Evolutionary conservation across 2,329 filamentous ascomycete species (phyloP).

Genomic region (Aspergillus sp.): DNA sequence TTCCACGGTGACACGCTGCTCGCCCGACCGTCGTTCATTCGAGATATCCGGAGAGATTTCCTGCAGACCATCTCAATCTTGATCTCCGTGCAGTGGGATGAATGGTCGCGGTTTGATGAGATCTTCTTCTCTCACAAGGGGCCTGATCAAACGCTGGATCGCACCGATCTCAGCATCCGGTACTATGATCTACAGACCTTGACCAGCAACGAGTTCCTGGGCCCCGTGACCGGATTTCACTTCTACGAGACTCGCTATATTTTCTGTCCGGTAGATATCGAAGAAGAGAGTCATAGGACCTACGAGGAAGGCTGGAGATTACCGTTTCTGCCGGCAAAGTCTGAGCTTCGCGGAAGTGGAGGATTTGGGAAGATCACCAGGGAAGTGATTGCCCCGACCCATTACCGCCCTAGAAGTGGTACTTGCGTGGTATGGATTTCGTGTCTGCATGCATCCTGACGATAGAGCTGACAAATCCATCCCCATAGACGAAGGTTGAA

Average conservation of each 20-base stretch:
- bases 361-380: slow-evolving; percentile 10
- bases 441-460: neutral
- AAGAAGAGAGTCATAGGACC: slow-evolving; percentile 7
- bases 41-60: neutral
- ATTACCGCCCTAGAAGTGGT: neutral
- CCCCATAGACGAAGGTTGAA: slow-evolving; percentile 1
- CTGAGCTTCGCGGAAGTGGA: neutral
- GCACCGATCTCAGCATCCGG: slow-evolving; percentile 6
- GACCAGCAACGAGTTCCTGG: slow-evolving; percentile 5
- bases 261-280: slow-evolving; percentile 12
- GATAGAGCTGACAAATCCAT: neutral
- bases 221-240: neutral
- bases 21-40: neutral
- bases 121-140: slow-evolving; percentile 9
- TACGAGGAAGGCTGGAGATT: slow-evolving; percentile 9
- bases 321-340: slow-evolving; percentile 5
- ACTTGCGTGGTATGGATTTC: neutral
- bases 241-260: slow-evolving; percentile 2
- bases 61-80: slow-evolving; percentile 15
- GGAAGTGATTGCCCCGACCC: slow-evolving; percentile 6
- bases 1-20: neutral
- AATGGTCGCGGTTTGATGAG: slow-evolving; percentile 10
- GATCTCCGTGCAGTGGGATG: slow-evolving; percentile 10
- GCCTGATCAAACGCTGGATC: neutral
- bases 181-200: slow-evolving; percentile 1